Conservation (phyloP, 129 eudicot genomes). For the Flaveria bidentis region DNA sequence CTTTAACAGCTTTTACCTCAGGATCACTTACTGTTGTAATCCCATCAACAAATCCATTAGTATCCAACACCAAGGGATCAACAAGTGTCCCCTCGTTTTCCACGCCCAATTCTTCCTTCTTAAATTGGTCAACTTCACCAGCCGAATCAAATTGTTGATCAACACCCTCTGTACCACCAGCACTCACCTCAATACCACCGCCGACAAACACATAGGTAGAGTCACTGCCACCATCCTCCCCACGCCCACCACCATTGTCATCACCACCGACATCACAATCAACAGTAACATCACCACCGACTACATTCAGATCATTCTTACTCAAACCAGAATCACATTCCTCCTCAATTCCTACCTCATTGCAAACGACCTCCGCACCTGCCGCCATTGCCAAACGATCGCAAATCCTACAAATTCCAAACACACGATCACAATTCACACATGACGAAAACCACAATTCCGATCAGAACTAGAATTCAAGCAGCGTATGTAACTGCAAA, state of each 20-base stretch:
- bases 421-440: conserved; percentile 11
- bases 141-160: not conserved
- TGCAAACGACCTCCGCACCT: conserved; percentile 39
- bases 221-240: conserved; percentile 29
- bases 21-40: conserved; percentile 17
- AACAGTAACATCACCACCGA: conserved; percentile 38
- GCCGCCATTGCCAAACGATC: conserved; percentile 44
- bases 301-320: conserved; percentile 41
- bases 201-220: conserved; percentile 41
- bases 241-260: conserved; percentile 39
- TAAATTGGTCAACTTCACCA: conserved; percentile 21
- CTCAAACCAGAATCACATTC: conserved; percentile 28
- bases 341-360: conserved; percentile 40
- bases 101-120: conserved; percentile 29
- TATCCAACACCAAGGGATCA: conserved; percentile 25
- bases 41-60: conserved; percentile 9
- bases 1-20: conserved; percentile 23
- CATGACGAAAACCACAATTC: conserved; percentile 15
- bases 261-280: conserved; percentile 36
- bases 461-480: conserved; percentile 13
- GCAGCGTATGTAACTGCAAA: conserved; percentile 1
- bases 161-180: conserved; percentile 12
- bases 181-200: conserved; percentile 29
- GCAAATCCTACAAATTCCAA: conserved; percentile 28
- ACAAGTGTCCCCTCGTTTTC: conserved; percentile 14